A percentile compares a stretch with the other conserved stretches of the same genome.
These are phyloP conservation scores for Candolleomyces efflorescens DNA, from an alignment of 768 basidiomycete genomes.

Conservation along the genomic window DNA sequence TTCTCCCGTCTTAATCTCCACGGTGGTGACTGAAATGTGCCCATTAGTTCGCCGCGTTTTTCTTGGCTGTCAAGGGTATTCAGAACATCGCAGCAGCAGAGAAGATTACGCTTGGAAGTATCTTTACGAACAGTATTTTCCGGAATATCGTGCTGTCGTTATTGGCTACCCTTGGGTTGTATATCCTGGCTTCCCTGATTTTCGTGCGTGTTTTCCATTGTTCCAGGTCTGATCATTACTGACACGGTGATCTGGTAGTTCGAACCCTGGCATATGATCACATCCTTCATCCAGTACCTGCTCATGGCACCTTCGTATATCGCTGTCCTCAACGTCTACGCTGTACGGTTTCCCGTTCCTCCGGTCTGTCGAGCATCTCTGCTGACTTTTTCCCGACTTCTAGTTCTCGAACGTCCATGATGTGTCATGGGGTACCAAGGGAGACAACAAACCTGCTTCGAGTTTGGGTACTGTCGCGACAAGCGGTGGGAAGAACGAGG, in stretches of 20 bases:
- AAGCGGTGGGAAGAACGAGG: conserved; percentile 69
- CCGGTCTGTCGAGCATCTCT: neutral
- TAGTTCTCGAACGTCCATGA: conserved; percentile 89
- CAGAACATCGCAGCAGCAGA: conserved; percentile 46
- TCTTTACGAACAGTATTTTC: conserved; percentile 80
- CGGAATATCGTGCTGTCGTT: conserved; percentile 84
- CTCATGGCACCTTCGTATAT: conserved; percentile 94
- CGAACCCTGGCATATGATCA: conserved; percentile 99
- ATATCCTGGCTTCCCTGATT: conserved; percentile 75
- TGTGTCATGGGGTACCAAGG: conserved; percentile 95
- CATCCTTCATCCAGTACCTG: conserved; percentile 89
- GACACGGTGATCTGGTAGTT: conserved; percentile 41
- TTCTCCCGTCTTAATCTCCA: neutral
- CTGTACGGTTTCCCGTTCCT: conserved; percentile 36
- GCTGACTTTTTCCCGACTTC: conserved; percentile 1
- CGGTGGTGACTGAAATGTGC: conserved; percentile 1
- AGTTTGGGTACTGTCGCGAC: conserved; percentile 82
- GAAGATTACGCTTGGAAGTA: conserved; percentile 45
- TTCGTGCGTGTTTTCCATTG: conserved; percentile 57
- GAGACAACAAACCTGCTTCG: conserved; percentile 79
- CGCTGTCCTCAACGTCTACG: conserved; percentile 89
- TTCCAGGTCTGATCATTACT: neutral
- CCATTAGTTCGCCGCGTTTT: conserved; percentile 65
- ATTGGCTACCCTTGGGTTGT: conserved; percentile 85
- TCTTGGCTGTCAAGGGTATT: conserved; percentile 81